These are phyloP conservation scores for Camptophora hylomeconis DNA, from an alignment of 2,329 filamentous ascomycete species.

Conservation along the genomic window DNA sequence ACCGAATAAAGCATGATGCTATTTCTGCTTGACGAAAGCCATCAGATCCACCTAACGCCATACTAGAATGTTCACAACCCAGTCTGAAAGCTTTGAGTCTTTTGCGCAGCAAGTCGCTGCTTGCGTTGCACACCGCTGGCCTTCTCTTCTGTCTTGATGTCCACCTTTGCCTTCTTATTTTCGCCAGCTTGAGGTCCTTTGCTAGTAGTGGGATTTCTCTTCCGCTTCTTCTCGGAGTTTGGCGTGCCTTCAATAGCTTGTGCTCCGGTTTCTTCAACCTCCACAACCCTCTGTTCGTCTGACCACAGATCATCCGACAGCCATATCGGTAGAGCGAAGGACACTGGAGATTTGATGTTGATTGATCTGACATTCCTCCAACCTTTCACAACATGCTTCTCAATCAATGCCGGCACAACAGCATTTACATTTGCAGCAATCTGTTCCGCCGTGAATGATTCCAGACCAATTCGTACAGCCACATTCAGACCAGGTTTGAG, in stretches of 20 bases:
- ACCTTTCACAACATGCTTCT: conserved; percentile 70
- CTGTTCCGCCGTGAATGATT: conserved; percentile 61
- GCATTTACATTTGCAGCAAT: conserved; percentile 68
- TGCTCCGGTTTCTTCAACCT: conserved; percentile 35
- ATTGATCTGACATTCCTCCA: conserved; percentile 77
- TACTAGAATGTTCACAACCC: no score
- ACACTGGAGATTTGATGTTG: conserved; percentile 83
- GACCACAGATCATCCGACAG: conserved; percentile 84
- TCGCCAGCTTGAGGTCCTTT: conserved; percentile 16
- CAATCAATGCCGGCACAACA: conserved; percentile 55
- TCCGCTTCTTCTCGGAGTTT: conserved; percentile 11
- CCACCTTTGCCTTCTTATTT: conserved; percentile 13
- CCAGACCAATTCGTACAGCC: conserved; percentile 64
- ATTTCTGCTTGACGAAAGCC: no score
- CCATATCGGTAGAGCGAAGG: conserved; percentile 86
- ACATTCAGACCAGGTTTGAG: conserved; percentile 68
- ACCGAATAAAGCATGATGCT: no score
- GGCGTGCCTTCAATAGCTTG: conserved; percentile 17
- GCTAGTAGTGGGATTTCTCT: conserved; percentile 12
- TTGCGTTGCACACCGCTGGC: conserved; percentile 9
- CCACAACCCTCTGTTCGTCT: conserved; percentile 55
- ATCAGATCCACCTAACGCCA: no score
- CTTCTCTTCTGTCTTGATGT: conserved; percentile 8
- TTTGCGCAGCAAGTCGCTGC: conserved; percentile 13
- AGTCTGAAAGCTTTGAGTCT: conserved; percentile 11